phyloP scores from a whole-genome alignment of 805 yeast genomes.

The Lachancea nothofagi region DNA sequence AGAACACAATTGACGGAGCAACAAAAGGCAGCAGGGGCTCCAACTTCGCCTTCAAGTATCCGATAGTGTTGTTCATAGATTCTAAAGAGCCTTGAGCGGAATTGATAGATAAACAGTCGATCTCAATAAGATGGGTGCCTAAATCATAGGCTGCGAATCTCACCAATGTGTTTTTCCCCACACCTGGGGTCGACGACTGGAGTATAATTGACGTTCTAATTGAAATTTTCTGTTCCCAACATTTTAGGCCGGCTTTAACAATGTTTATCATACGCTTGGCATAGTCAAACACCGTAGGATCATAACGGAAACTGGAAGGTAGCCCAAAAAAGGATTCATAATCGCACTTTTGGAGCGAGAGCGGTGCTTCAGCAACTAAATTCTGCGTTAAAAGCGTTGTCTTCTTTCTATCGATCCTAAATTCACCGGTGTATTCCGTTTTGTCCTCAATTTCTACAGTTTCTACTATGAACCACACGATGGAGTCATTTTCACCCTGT shows the following conservation, averaged over 20 bases:
- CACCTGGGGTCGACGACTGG: constrained; percentile 63
- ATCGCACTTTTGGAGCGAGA: constrained; percentile 23
- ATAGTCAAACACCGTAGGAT: constrained; percentile 35
- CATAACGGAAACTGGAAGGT: constrained; percentile 38
- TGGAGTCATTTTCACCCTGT: constrained; percentile 46
- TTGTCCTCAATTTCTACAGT: constrained; percentile 33
- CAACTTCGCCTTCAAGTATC: constrained; percentile 66
- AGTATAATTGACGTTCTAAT: constrained; percentile 61
- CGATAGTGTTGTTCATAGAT: constrained; percentile 73
- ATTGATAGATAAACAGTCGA: constrained; percentile 55
- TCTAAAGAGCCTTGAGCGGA: constrained; percentile 53
- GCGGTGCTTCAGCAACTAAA: constrained; percentile 42
- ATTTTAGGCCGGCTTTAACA: constrained; percentile 44
- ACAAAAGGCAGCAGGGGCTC: constrained; percentile 53
- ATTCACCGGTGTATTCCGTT: constrained; percentile 34
- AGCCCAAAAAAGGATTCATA: constrained; percentile 48
- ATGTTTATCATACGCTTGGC: constrained; percentile 50
- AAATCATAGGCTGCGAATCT: constrained; percentile 47
- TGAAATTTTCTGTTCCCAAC: constrained; percentile 27
- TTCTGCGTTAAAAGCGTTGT: constrained; percentile 68
- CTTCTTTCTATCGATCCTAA: constrained; percentile 56
- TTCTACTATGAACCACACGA: constrained; percentile 82
- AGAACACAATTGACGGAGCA: constrained; percentile 45
- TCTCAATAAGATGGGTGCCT: constrained; percentile 60
- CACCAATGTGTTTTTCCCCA: constrained; percentile 71